Base-by-base conservation (phyloP, 2,329 filamentous ascomycete genomes). In the Pezicula rhizophila region DNA sequence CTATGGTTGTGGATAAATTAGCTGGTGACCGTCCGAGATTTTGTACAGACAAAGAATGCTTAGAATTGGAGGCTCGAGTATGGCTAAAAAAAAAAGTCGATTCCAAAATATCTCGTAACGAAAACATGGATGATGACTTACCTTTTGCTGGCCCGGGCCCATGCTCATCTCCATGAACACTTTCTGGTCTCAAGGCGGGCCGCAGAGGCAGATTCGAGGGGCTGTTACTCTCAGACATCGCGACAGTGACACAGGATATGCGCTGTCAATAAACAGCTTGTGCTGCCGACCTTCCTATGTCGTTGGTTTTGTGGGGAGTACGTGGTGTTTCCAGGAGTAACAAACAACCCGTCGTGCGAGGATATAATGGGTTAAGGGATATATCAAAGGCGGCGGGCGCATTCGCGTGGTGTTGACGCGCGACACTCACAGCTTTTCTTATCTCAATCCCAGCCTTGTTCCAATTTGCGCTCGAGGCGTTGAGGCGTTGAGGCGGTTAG, bases 71-170 rank as follows among this genome's bases (percentile, higher is more conserved):
- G 14, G 23, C 35, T 25, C 12, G 15, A 37, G 31, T 47, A 42
- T 42, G 47, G 45, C 42, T 41, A 48, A 31, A 45, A 42, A 45
- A 42, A 14, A 7, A 25, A 33, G 18, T 17, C 8, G 26, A 33
- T 8, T 31, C 28, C 23, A 39, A 14, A 38, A 25, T 39, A 28
- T 47, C 15, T 47, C 28, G 39, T 20, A 18, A 23, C 39, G n/a
- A 28, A 14, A 25, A 20, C 20, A 42, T 15, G 18, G 20, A 14
- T 26, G 11, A n/a, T 26, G 40, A 25, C 55, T 53, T 52, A 64
- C 61, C 53, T 59, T 64, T 64, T 6, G 48, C 45, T 25, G 61
- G 57, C 12, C 55, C 58, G 56, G 59, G 41, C 59, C 39, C 18
- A 14, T 47, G 26, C 31, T 59, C 55, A 10, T 55, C 53, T n/a